Evolutionary conservation across 805 yeast species (phyloP).

Genomic region (Candida cerambycidarum): DNA sequence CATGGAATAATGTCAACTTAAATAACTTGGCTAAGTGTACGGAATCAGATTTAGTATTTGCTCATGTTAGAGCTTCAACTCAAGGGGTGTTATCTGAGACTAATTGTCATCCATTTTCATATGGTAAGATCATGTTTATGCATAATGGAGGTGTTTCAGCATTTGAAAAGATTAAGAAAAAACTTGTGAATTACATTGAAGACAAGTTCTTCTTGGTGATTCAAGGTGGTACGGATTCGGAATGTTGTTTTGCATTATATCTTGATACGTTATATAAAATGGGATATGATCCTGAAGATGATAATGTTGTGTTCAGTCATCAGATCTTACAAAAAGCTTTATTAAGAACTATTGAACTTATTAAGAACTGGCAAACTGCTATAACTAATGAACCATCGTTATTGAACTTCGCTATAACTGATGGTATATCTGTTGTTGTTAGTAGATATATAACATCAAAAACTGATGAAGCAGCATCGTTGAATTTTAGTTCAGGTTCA

Average conservation of each 20-base stretch:
- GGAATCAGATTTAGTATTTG: conserved; percentile 79
- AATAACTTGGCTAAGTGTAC: conserved; percentile 88
- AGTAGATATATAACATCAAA: conserved; percentile 85
- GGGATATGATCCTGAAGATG: conserved; percentile 67
- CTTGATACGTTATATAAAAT: conserved; percentile 71
- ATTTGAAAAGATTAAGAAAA: conserved; percentile 72
- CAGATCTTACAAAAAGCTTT: conserved; percentile 65
- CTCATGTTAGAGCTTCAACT: conserved; percentile 95
- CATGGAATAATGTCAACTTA: conserved; percentile 94
- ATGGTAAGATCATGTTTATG: conserved; percentile 89
- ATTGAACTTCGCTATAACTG: conserved; percentile 92
- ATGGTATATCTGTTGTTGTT: conserved; percentile 83
- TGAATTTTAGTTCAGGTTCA: conserved; percentile 93
- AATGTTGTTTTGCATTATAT: conserved; percentile 89
- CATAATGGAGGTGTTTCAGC: conserved; percentile 90
- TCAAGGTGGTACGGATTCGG: conserved; percentile 96
- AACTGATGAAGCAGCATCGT: conserved; percentile 93
- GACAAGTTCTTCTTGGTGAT: conserved; percentile 78
- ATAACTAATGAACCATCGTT: conserved; percentile 68
- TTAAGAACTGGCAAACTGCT: conserved; percentile 78
- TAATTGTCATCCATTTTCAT: conserved; percentile 94
- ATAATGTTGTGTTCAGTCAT: conserved; percentile 44
- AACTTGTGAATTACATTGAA: conserved; percentile 64
- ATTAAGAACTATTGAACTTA: conserved; percentile 66
- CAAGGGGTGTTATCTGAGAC: conserved; percentile 93